Conservation (phyloP, 169 alveolate genomes). For the Sarcocystis neurona region DNA sequence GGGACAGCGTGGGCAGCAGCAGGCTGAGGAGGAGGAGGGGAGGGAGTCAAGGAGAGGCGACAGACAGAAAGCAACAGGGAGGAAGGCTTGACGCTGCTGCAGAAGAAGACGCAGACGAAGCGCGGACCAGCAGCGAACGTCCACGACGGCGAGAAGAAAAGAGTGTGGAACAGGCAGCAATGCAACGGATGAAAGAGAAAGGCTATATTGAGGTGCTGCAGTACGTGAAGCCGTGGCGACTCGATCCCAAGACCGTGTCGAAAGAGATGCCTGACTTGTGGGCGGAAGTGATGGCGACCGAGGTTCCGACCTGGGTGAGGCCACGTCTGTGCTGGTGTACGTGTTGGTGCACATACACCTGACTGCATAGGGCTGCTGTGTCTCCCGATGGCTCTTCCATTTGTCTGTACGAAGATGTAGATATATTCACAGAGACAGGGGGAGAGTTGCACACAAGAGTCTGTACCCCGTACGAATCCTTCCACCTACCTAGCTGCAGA, state of each 20-base stretch:
- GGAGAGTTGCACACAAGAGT: background rate
- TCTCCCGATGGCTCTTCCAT: no score
- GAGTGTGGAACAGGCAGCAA: background rate
- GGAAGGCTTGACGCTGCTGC: no score
- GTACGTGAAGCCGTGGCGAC: conserved; percentile 30
- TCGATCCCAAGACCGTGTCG: background rate
- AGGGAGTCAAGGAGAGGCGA: background rate
- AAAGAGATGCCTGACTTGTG: conserved; percentile 38
- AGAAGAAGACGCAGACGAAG: background rate
- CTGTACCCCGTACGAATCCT: background rate
- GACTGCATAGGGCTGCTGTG: background rate
- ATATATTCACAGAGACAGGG: background rate
- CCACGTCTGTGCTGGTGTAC: background rate
- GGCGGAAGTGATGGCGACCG: conserved; percentile 17
- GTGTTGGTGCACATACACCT: no score
- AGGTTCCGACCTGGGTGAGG: conserved; percentile 21
- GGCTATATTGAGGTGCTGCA: background rate
- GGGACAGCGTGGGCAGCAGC: background rate
- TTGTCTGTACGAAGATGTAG: background rate
- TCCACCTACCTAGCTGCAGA: no score
- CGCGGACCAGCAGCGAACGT: background rate
- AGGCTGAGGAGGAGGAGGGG: background rate
- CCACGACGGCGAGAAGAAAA: background rate
- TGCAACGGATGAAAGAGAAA: background rate
- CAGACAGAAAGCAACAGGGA: no score